Evolutionary conservation across 2,329 filamentous ascomycete genomes (phyloP).

Genomic region (Pseudogymnoascus sp.): DNA sequence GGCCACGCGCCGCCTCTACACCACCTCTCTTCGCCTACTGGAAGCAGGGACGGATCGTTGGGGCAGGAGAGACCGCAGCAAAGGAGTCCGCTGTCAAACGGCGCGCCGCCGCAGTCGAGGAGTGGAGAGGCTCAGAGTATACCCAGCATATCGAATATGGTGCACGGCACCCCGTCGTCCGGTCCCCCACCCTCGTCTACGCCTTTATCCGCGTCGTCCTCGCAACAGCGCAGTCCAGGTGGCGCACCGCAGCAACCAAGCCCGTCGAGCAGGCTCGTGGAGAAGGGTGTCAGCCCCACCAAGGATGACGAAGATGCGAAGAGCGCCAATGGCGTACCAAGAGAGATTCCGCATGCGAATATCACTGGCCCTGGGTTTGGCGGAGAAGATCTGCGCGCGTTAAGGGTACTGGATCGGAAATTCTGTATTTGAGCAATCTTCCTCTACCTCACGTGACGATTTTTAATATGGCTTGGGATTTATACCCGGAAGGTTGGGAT

Average conservation of each 20-base stretch:
- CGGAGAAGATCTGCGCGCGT: slow-evolving; percentile 56
- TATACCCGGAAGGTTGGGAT: neutral
- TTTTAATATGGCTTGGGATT: neutral
- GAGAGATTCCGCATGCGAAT: slow-evolving; percentile 50
- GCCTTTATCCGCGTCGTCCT: slow-evolving; percentile 14
- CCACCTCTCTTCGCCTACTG: neutral
- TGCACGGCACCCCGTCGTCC: slow-evolving; percentile 21
- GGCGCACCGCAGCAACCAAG: slow-evolving; percentile 26
- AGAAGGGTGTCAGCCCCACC: slow-evolving; percentile 16
- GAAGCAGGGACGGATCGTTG: neutral
- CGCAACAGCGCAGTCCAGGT: slow-evolving; percentile 20
- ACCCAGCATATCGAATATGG: slow-evolving; percentile 22
- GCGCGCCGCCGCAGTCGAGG: neutral
- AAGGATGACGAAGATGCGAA: slow-evolving; percentile 12
- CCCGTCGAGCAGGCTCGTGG: slow-evolving; percentile 22
- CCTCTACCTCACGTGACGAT: neutral
- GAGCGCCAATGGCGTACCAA: slow-evolving; percentile 30
- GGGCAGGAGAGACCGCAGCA: neutral
- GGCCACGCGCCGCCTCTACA: neutral
- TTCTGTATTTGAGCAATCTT: slow-evolving; percentile 33
- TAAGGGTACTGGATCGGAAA: slow-evolving; percentile 58
- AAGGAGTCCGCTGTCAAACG: neutral
- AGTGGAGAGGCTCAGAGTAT: slow-evolving; percentile 1
- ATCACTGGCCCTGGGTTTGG: slow-evolving; percentile 35
- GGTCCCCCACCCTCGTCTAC: neutral